Percentiles rank a stretch among this genome's conserved stretches.
Evolutionary conservation across 257 asterid species (phyloP).

Genomic region (Henckelia pumila): DNA sequence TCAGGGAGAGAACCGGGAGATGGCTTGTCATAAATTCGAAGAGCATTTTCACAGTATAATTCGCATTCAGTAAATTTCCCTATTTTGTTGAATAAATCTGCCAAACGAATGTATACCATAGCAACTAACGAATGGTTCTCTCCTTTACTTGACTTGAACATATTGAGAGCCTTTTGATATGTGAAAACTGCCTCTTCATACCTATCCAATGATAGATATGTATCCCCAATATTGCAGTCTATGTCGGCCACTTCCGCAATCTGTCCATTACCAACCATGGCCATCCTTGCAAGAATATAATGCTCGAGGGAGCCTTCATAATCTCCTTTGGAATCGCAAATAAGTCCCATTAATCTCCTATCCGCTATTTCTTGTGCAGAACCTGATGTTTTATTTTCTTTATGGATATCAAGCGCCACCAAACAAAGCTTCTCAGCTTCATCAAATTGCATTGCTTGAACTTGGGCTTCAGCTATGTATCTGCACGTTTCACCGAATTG

Average conservation of each 20-base stretch:
- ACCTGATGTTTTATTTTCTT: conserved; percentile 37
- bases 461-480: conserved; percentile 92
- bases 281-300: conserved; percentile 81
- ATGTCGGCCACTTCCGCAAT: conserved; percentile 69
- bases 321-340: conserved; percentile 76
- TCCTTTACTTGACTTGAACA: conserved; percentile 61
- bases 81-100: conserved; percentile 73
- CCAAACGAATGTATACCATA: conserved; percentile 72
- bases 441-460: conserved; percentile 82
- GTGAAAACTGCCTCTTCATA: conserved; percentile 78
- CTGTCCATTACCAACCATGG: conserved; percentile 69
- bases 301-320: conserved; percentile 84
- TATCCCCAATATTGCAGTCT: conserved; percentile 84
- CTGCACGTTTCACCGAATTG: conserved; percentile 83
- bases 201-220: conserved; percentile 62
- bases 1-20: conserved; percentile 48
- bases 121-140: conserved; percentile 74
- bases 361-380: conserved; percentile 87
- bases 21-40: conserved; percentile 59
- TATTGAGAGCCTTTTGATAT: conserved; percentile 71
- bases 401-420: conserved; percentile 73
- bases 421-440: conserved; percentile 79
- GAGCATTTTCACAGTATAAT: conserved; percentile 70
- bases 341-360: conserved; percentile 80
- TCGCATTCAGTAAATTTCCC: conserved; percentile 74